A percentile compares a stretch with the other conserved stretches of the same genome.
Conservation (phyloP, 2,329 filamentous ascomycete species). For the Mycogone perniciosa region DNA sequence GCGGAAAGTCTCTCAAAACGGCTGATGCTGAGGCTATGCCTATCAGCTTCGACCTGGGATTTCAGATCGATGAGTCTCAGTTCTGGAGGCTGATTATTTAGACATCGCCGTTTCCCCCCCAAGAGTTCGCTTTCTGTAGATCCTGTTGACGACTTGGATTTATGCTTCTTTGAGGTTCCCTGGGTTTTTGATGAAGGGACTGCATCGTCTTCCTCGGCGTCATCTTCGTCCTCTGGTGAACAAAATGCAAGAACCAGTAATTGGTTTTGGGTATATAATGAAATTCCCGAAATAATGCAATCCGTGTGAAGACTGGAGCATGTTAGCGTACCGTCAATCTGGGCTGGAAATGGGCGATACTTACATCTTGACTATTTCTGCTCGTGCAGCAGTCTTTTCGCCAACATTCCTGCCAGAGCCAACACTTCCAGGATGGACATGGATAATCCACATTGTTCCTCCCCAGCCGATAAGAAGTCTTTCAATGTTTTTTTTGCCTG, state of each 20-base stretch:
- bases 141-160: conserved; percentile 37
- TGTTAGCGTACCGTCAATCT: neutral
- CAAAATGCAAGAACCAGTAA: conserved; percentile 90
- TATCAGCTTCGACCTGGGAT: conserved; percentile 80
- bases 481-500: conserved; percentile 52
- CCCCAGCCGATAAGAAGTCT: conserved; percentile 93
- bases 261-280: conserved; percentile 87
- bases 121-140: conserved; percentile 52
- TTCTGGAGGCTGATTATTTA: conserved; percentile 80
- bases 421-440: conserved; percentile 72
- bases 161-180: conserved; percentile 33
- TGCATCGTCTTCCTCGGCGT: conserved; percentile 37
- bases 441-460: conserved; percentile 90
- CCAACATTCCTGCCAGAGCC: conserved; percentile 60
- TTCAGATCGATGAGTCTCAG: conserved; percentile 83
- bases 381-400: conserved; percentile 68
- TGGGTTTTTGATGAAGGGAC: neutral
- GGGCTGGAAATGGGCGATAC: conserved; percentile 24
- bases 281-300: conserved; percentile 95
- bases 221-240: conserved; percentile 63
- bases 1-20: conserved; percentile 81
- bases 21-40: conserved; percentile 78
- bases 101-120: conserved; percentile 61
- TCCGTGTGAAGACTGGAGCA: conserved; percentile 74
- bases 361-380: conserved; percentile 89